A percentile compares a stretch with the other conserved stretches of the same genome.
Conservation (phyloP, 805 yeast genomes). For the Candida silvicultrix region DNA sequence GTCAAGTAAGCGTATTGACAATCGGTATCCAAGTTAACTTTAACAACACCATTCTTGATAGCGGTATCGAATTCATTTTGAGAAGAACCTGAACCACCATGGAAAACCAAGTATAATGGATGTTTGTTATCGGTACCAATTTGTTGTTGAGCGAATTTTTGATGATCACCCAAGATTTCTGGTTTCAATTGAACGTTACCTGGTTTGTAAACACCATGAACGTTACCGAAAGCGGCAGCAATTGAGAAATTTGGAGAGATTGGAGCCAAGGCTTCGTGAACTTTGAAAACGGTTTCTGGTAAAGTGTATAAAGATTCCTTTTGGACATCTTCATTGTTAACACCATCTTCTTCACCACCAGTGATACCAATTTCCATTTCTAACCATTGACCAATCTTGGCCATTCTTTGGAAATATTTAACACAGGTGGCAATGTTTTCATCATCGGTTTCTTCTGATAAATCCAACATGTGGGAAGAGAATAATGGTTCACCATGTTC, state of each 20-base stretch:
- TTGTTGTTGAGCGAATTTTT: constrained; percentile 74
- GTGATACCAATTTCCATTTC: constrained; percentile 99
- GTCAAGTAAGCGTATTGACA: constrained; percentile 95
- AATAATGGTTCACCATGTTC: constrained; percentile 89
- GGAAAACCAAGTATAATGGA: constrained; percentile 98
- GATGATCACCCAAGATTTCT: constrained; percentile 92
- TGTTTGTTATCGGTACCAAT: constrained; percentile 41
- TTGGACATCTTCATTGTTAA: constrained; percentile 91
- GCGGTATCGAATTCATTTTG: constrained; percentile 89
- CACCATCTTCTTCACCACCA: constrained; percentile 99
- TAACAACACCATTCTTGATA: constrained; percentile 91
- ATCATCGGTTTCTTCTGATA: constrained; percentile 94
- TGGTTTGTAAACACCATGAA: constrained; percentile 99
- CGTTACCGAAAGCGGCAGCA: constrained; percentile 99
- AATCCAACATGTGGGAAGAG: constrained; percentile 98
- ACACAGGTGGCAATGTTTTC: constrained; percentile 93
- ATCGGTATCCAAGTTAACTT: constrained; percentile 99
- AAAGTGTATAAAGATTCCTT: constrained; percentile 87
- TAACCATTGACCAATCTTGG: constrained; percentile 93
- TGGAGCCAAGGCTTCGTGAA: constrained; percentile 82
- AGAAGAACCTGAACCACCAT: constrained; percentile 99
- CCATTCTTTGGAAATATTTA: constrained; percentile 90
- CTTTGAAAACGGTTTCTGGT: constrained; percentile 91
- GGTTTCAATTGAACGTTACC: constrained; percentile 96
- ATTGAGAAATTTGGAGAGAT: constrained; percentile 97